Percentiles rank a stretch among this genome's conserved stretches.
Conservation (phyloP, 371 early-diverging fungal species). For the Mucor ambiguus region DNA sequence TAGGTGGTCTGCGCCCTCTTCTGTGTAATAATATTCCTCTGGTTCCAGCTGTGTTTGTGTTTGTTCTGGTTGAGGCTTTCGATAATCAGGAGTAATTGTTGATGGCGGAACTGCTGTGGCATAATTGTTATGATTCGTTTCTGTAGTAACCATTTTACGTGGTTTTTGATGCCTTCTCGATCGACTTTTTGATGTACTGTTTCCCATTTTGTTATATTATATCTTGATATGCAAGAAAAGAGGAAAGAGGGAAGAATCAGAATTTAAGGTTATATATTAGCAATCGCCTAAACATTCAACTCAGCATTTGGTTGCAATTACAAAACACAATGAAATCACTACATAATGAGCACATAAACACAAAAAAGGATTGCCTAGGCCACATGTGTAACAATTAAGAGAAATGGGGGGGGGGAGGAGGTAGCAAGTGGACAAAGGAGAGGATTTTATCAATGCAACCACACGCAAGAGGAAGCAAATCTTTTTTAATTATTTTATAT, state of each 20-base stretch:
- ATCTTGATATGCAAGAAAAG: neutral
- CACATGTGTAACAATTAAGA: neutral
- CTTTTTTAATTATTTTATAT: neutral
- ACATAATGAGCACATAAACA: neutral
- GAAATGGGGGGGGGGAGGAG: neutral
- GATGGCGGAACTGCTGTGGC: neutral
- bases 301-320: neutral
- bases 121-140: neutral
- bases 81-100: constrained; percentile 5
- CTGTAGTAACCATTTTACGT: constrained; percentile 4
- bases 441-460: neutral
- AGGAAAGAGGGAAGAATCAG: neutral
- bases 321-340: neutral
- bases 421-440: neutral
- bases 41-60: neutral
- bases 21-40: neutral
- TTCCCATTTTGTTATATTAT: constrained; percentile 13
- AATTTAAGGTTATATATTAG: neutral
- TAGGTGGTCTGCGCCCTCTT: neutral
- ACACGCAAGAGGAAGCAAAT: neutral
- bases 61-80: neutral
- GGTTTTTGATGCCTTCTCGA: constrained; percentile 4
- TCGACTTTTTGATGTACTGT: constrained; percentile 16
- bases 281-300: neutral
- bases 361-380: neutral